Conservation (phyloP, 345 rosid species). For the Aegle marmelos region DNA sequence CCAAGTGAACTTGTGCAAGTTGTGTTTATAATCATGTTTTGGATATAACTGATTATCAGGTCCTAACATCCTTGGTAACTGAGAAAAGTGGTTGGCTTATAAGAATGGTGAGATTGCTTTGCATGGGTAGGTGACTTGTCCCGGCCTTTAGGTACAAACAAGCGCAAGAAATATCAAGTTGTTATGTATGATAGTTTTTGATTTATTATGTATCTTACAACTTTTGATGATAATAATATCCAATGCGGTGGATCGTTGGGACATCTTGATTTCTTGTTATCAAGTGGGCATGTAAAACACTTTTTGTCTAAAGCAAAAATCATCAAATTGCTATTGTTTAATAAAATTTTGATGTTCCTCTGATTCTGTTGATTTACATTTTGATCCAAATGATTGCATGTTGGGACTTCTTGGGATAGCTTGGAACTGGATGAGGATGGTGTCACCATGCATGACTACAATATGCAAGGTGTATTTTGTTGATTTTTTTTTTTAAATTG, state of each 20-base stretch:
- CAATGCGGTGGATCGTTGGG: background rate
- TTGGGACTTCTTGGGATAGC: background rate
- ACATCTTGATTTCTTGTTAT: background rate
- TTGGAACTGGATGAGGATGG: background rate
- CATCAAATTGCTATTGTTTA: background rate
- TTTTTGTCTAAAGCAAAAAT: background rate
- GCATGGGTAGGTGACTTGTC: background rate
- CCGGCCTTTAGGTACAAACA: slow-evolving; percentile 2
- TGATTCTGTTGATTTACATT: background rate
- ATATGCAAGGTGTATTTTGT: background rate
- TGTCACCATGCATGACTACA: no score
- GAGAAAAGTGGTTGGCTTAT: background rate
- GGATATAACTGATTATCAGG: background rate
- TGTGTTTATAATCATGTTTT: background rate
- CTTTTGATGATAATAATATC: background rate
- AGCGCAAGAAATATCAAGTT: slow-evolving; percentile 5
- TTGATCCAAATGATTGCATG: slow-evolving; percentile 4
- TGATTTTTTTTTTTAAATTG: no score
- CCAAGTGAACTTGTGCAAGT: background rate
- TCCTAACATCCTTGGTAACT: background rate
- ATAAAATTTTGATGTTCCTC: background rate
- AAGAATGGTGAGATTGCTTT: background rate
- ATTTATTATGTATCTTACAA: background rate
- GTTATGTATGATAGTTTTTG: background rate
- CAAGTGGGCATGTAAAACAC: no score